Evolutionary conservation across 495 filamentous ascomycete genomes (phyloP), one percentile per base, ranked within the genome.

Genomic region (Penicillium fimorum): DNA sequence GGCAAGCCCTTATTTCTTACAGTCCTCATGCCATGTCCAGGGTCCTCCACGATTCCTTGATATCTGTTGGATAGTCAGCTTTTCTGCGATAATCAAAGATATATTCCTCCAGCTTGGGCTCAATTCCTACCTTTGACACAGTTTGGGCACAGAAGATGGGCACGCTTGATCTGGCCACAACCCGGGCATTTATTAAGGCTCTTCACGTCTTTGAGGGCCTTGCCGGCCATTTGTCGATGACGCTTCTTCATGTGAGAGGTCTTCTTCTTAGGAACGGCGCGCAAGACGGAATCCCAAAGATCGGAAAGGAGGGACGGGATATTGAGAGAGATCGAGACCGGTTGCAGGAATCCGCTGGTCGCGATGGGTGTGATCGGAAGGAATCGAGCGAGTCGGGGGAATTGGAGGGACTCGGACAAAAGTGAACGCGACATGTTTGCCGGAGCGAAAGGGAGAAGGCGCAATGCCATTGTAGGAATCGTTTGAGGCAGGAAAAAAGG

Each of bases 211-310:
- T 93, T 89, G 66, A 97, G 76, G 38, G 84, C 91, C 72, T 97
- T 97, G 63, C 93, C 93, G 17, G 91, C 93, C 84, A 97, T 86
- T 62, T 93, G 91, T 62, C 95, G 82, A 64, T 90, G 86, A 58
- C 94, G 87, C 77, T 89, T 96, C 80, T 96, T 97, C 81, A 89
- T 90, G 72, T 99, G 89, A 24, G 93, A 96, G 10, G 92, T 96
- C 84, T 97, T 99, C 76, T 96, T 97, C 82, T 99, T 99, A 10
- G 94, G 94, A 6, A 96, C 94, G 4, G 94, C 94, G 58, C 86
- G 85, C 33, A 99, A 84, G 37, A 97, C 82, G 2, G 88, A 90
- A 58, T 96, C 95, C 90, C 93, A 97, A 57, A 99, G 81, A 37
- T 85, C 89, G 44, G 81, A 81, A 17, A 95, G 69, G 4, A 94